phyloP scores from a whole-genome alignment of 345 rosid species.

The Dipteronia dyeriana region DNA sequence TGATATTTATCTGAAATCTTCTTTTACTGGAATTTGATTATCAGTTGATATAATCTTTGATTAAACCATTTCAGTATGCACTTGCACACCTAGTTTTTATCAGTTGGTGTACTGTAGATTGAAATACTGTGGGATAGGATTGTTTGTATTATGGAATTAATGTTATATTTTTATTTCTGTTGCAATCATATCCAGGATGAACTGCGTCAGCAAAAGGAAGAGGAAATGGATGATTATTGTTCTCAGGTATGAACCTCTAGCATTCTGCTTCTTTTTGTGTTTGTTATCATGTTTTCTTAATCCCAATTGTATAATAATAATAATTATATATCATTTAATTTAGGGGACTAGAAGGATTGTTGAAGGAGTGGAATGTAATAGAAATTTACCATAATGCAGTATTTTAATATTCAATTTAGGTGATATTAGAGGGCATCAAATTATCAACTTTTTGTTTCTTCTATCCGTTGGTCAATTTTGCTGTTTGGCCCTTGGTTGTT shows the following conservation, averaged over 20 bases:
- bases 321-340: not conserved
- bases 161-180: not conserved
- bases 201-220: slow-evolving; percentile 82
- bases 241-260: slow-evolving; percentile 65
- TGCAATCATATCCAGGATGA: slow-evolving; percentile 55
- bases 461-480: not conserved
- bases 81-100: not conserved
- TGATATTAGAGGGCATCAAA: not conserved
- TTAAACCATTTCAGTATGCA: not conserved
- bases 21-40: not conserved
- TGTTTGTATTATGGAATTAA: not conserved
- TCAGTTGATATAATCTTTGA: not conserved
- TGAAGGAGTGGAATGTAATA: not conserved
- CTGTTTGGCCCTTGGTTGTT: not conserved
- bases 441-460: not conserved
- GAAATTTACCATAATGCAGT: not conserved
- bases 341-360: not conserved
- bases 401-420: not conserved
- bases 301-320: not conserved
- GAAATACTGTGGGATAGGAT: not conserved
- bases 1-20: not conserved
- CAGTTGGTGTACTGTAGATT: slow-evolving; percentile 2
- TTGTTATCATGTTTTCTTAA: not conserved
- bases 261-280: slow-evolving; percentile 12
- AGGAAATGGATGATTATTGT: slow-evolving; percentile 94